Base-by-base conservation (phyloP, 176 grass and related monocot genomes). In the Carex littledalei region DNA sequence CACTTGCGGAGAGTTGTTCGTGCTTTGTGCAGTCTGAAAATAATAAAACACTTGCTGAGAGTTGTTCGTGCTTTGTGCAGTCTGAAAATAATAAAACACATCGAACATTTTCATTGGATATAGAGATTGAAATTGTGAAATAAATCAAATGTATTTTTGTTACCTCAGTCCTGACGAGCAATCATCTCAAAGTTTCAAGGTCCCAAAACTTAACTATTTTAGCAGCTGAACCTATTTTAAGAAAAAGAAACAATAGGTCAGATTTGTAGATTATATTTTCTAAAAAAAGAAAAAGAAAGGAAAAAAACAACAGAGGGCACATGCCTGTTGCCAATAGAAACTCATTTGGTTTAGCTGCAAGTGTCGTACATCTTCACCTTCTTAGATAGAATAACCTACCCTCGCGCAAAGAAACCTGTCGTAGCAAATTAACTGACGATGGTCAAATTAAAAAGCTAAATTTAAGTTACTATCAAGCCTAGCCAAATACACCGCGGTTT, bases 151-250 rank as follows among this genome's bases (percentile, higher is more conserved):
- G 81, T 70, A 83, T 32, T 75, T 66, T 50, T 67, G 34, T 49
- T 90, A 98, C 95, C 93, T 98, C 93, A 78, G 91, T 87, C 90
- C 86, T 86, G 88, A 90, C 81, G 95, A 98, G 32, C 93, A 79
- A 93, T 92, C 80, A 93, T 86, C 86, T 98, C 95, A 86, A 98
- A 84, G 91, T 98, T 74, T 98, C 95, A 78, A 93, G 91, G 77
- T 98, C 93, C 95, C 95, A 98, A 88, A 95, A 98, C 81, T 94
- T 98, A 81, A 98, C 70, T 63, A 91, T 92, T 81, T 87, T 98
- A 85, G 92, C 95, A 88, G 88, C 86, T 85, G 89, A 95, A 88
- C 93, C 95, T 95, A 83, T 85, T 90, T 86, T 45, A 67, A 2
- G 47, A 12, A 50, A 84, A 78, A 86, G 12, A 26, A 85, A 80